Evolutionary conservation across 106 monocot genomes (phyloP).

Genomic region (Amphibolis antarctica): DNA sequence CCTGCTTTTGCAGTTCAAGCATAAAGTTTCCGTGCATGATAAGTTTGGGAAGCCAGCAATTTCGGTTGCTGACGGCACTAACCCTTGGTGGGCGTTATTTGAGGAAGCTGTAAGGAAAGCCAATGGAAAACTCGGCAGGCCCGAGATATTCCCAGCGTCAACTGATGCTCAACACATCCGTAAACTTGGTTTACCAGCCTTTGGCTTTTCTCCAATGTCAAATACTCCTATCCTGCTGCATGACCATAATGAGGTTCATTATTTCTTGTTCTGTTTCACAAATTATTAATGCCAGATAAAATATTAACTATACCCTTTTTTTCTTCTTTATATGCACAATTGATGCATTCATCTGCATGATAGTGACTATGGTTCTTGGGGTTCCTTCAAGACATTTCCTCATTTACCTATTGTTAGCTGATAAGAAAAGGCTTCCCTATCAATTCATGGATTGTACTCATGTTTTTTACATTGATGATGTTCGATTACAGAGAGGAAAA

Average conservation of each 20-base stretch:
- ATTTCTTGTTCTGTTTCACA: background rate
- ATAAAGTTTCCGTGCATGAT: slow-evolving; percentile 43
- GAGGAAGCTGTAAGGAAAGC: slow-evolving; percentile 62
- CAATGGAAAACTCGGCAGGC: slow-evolving; percentile 54
- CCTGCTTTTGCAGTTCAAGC: slow-evolving; percentile 73
- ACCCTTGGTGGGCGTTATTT: slow-evolving; percentile 77
- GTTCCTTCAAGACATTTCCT: no score
- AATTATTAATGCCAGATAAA: background rate
- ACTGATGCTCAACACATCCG: slow-evolving; percentile 87
- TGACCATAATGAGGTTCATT: slow-evolving; percentile 85
- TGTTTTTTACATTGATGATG: no score
- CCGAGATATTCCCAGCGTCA: slow-evolving; percentile 89
- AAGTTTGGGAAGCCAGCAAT: slow-evolving; percentile 70
- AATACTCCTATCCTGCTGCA: slow-evolving; percentile 88
- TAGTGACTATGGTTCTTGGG: no score
- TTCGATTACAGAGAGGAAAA: no score
- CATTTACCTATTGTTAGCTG: no score
- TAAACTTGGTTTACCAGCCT: slow-evolving; percentile 61
- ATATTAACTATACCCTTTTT: background rate
- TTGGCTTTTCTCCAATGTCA: slow-evolving; percentile 95
- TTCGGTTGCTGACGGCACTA: slow-evolving; percentile 55
- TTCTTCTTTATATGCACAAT: no score
- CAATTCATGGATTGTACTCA: no score
- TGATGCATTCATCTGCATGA: no score
- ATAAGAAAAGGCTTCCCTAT: no score